Conservation (phyloP, 495 filamentous ascomycete species). For the Penicillium riverlandense region DNA sequence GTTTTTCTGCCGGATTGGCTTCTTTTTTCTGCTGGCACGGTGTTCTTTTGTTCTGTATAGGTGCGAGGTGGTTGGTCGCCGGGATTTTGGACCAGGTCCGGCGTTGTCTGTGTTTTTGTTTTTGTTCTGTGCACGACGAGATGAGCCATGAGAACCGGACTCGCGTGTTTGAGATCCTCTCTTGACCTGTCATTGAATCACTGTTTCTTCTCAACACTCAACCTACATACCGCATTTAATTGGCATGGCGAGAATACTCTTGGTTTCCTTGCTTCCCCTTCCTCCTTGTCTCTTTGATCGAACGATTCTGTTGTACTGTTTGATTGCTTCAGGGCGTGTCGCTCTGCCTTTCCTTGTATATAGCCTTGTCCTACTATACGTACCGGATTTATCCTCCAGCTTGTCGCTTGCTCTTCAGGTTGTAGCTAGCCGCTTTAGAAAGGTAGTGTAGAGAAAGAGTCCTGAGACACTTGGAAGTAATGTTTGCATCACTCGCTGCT, state of each 20-base stretch:
- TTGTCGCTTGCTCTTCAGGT: too few relatives aligned
- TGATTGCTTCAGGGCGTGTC: too few relatives aligned
- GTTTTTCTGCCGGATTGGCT: conserved; percentile 3
- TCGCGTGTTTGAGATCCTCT: neutral
- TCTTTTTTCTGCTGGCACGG: conserved; percentile 3
- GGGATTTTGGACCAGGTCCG: neutral
- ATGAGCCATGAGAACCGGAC: conserved; percentile 23
- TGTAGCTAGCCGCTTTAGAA: too few relatives aligned
- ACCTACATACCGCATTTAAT: neutral
- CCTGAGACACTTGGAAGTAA: too few relatives aligned
- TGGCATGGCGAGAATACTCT: neutral
- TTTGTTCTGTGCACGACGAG: conserved; percentile 17
- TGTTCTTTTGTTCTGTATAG: conserved; percentile 10
- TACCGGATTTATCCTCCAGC: too few relatives aligned
- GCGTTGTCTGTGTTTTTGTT: conserved; percentile 13
- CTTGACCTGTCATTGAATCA: neutral
- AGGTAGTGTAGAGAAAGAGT: too few relatives aligned
- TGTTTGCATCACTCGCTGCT: too few relatives aligned
- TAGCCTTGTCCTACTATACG: too few relatives aligned
- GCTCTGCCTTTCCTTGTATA: too few relatives aligned
- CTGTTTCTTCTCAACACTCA: neutral
- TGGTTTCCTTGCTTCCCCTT: neutral
- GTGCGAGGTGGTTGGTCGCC: conserved; percentile 9
- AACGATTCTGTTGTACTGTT: too few relatives aligned
- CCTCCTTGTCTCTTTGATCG: neutral